A percentile compares a stretch with the other conserved stretches of the same genome.
Evolutionary conservation across 2,329 filamentous ascomycete genomes (phyloP).

Genomic region (Lachnellula occidentalis): DNA sequence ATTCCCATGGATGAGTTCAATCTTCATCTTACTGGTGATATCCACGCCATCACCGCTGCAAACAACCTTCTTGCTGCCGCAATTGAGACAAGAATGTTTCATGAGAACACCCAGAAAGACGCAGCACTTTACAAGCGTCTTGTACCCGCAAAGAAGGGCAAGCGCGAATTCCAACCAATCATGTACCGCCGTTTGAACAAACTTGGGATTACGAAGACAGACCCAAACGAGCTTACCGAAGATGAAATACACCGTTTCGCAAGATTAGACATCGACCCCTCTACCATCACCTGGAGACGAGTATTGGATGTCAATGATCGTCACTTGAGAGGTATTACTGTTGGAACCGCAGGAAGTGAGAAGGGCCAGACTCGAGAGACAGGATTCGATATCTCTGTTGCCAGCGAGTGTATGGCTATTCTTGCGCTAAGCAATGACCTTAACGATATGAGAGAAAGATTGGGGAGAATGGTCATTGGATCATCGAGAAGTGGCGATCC

Average conservation of each 20-base stretch:
- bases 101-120: constrained; percentile 93
- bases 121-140: constrained; percentile 80
- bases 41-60: constrained; percentile 92
- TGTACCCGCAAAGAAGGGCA: constrained; percentile 84
- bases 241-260: constrained; percentile 87
- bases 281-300: constrained; percentile 94
- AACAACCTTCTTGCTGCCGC: constrained; percentile 96
- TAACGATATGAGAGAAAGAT: constrained; percentile 82
- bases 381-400: constrained; percentile 96
- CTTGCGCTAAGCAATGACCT: constrained; percentile 87
- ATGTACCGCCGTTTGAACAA: constrained; percentile 94
- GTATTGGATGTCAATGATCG: constrained; percentile 97
- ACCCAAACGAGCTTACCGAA: constrained; percentile 82
- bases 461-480: constrained; percentile 93
- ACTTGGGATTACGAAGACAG: constrained; percentile 90
- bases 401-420: constrained; percentile 97
- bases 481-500: constrained; percentile 81
- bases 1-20: constrained; percentile 99
- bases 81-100: constrained; percentile 97
- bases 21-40: constrained; percentile 93
- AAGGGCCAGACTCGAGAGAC: constrained; percentile 84
- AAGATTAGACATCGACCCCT: constrained; percentile 91
- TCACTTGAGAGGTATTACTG: constrained; percentile 81
- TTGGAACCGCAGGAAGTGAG: constrained; percentile 84
- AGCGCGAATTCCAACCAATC: constrained; percentile 77